Conservation (phyloP, 2,329 filamentous ascomycete genomes). For the Colletotrichum simmondsii region DNA sequence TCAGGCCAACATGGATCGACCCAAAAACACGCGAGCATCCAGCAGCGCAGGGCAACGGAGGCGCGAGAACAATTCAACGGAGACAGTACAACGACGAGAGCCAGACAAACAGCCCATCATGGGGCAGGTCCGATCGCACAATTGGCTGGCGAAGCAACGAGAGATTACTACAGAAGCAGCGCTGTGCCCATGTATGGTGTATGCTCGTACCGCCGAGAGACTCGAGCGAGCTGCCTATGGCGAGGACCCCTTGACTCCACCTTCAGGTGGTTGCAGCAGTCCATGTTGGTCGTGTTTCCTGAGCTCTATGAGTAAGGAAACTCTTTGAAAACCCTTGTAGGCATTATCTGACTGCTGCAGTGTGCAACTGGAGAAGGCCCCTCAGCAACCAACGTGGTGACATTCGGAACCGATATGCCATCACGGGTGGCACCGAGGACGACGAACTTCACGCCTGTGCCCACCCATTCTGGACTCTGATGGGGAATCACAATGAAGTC, state of each 20-base stretch:
- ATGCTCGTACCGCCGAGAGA: constrained; percentile 21
- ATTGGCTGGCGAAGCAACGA: constrained; percentile 9
- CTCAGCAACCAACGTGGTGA: constrained; percentile 10
- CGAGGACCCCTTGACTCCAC: constrained; percentile 22
- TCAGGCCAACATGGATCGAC: neutral
- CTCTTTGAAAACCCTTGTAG: neutral
- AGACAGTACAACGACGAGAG: neutral
- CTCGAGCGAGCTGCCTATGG: constrained; percentile 21
- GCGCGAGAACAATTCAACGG: neutral
- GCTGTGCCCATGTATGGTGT: constrained; percentile 15
- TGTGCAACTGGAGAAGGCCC: constrained; percentile 1
- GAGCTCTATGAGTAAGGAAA: constrained; percentile 4
- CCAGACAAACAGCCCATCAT: neutral
- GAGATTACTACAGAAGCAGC: neutral
- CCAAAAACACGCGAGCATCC: neutral
- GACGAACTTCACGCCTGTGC: constrained; percentile 3
- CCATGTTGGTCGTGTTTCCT: constrained; percentile 17
- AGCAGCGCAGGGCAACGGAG: neutral
- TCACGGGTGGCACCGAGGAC: constrained; percentile 7
- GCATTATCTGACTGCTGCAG: constrained; percentile 2
- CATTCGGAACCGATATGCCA: constrained; percentile 23
- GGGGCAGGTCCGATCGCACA: constrained; percentile 3
- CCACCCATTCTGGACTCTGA: constrained; percentile 16
- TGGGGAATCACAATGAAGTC: constrained; percentile 22
- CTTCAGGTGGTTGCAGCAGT: constrained; percentile 1